Percentiles rank a stretch among this genome's conserved stretches.
Conservation (phyloP, 352 stramenopile genomes). For the Phytophthora quininea region DNA sequence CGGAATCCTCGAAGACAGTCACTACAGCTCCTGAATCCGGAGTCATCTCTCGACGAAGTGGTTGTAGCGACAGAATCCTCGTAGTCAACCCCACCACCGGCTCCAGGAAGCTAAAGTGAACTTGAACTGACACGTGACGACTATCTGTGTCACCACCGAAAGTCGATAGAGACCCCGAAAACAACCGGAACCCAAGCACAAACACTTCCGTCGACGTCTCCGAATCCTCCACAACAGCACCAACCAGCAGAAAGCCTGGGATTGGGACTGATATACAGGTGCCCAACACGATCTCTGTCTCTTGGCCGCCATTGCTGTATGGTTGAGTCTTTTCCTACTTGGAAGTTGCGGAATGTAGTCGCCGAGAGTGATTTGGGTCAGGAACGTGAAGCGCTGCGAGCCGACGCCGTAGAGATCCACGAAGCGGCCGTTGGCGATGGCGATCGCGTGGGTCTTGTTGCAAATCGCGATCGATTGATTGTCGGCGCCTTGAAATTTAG, state of each 20-base stretch:
- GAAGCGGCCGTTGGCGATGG: constrained; percentile 50
- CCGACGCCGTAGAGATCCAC: constrained; percentile 52
- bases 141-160: constrained; percentile 1
- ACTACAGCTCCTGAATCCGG: constrained; percentile 39
- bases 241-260: constrained; percentile 51
- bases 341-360: constrained; percentile 26
- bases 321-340: not conserved
- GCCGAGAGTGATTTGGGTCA: constrained; percentile 46
- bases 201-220: constrained; percentile 22
- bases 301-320: constrained; percentile 1
- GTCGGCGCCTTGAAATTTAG: constrained; percentile 1
- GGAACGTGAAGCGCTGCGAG: constrained; percentile 36
- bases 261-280: constrained; percentile 54
- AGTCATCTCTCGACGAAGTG: constrained; percentile 27
- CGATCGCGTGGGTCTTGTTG: constrained; percentile 38
- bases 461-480: constrained; percentile 47
- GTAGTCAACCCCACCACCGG: constrained; percentile 11
- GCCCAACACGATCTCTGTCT: constrained; percentile 4
- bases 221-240: constrained; percentile 18
- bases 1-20: constrained; percentile 33
- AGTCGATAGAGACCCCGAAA: constrained; percentile 18
- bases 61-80: constrained; percentile 22
- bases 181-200: constrained; percentile 62
- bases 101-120: constrained; percentile 61
- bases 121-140: constrained; percentile 23